Evolutionary conservation across 1,139 yeast genomes (phyloP), one percentile per base, ranked within the genome.

Genomic region (Hemisphaericaspora lyxosophila): DNA sequence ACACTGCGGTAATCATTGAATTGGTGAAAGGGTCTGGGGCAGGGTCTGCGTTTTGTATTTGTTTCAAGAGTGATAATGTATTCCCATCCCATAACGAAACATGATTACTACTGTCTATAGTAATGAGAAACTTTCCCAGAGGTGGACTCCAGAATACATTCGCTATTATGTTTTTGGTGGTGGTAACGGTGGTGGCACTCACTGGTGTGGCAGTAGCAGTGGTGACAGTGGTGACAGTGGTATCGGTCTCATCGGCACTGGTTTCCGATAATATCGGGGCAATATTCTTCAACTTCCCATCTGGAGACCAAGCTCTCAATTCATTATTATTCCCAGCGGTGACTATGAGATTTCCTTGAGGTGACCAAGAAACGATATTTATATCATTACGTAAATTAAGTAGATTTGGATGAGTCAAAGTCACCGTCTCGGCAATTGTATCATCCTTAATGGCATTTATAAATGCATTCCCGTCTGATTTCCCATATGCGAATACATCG

Each of bases 261-360:
- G 36, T 20, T 22, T 34, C 42, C 11, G 35, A 38, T 7, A 44
- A 40, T 0, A 51, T 43, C 34, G 55, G 59, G 16, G 67, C 73
- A 1, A 84, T 76, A 47, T 81, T 83, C 43, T 78, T 68, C 35
- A 87, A 66, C 31, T 71, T 70, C 0, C 90, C 92, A 38, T 78
- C 81, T 0, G 76, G 72, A 14, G 78, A 71, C 92, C 92, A 85
- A 11, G 83, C 67, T 40, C 88, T 62, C 11, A 85, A 52, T 48
- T 83, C 90, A 13, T 92, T 90, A 47, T 69, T 68, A 34, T 72
- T 74, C 2, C 78, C 74, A 1, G 79, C 80, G 0, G 88, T 81
- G 8, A 80, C 62, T 3, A 84, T 57, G 11, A 68, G 50, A 38
- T 73, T 64, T 0, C 90, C 90, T 41, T 63, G 62, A 1, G 84